Evolutionary conservation across 2,329 filamentous ascomycete species (phyloP).

Genomic region (Knufia petricola): DNA sequence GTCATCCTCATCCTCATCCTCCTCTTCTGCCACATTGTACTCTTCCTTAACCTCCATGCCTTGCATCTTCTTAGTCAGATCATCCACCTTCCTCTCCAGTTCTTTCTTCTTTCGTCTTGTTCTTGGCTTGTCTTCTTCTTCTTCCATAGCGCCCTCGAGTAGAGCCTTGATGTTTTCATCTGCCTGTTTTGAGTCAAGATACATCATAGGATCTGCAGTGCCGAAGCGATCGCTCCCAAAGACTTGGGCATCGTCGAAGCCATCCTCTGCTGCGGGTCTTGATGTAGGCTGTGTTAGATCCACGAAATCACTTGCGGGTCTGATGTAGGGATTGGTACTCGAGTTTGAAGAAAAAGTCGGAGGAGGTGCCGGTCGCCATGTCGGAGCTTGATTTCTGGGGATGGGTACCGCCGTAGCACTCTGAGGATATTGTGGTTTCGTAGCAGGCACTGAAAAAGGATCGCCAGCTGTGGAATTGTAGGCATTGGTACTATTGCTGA

Average conservation of each 20-base stretch:
- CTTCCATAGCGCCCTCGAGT: conserved; percentile 42
- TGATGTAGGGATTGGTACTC: conserved; percentile 28
- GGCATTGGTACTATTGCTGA: conserved; percentile 14
- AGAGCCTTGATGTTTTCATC: conserved; percentile 44
- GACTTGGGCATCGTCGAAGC: conserved; percentile 37
- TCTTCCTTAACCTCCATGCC: conserved; percentile 32
- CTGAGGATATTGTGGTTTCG: background rate
- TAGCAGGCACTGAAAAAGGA: conserved; percentile 12
- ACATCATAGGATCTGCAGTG: conserved; percentile 44
- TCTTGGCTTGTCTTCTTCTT: conserved; percentile 36
- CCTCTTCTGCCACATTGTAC: conserved; percentile 24
- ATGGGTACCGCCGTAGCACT: background rate
- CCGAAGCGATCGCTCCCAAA: conserved; percentile 43
- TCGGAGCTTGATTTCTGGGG: conserved; percentile 25
- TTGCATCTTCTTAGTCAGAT: conserved; percentile 35
- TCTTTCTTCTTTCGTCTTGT: conserved; percentile 33
- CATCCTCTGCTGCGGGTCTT: conserved; percentile 26
- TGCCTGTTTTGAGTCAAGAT: conserved; percentile 40
- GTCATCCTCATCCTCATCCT: conserved; percentile 43
- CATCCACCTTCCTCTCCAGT: conserved; percentile 30
- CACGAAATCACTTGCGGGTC: conserved; percentile 37
- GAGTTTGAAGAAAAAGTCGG: conserved; percentile 44
- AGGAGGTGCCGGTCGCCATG: conserved; percentile 41
- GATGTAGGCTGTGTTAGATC: conserved; percentile 34
- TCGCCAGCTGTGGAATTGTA: conserved; percentile 10